Evolutionary conservation across 768 basidiomycete genomes (phyloP).

Genomic region (Collybia mongolica): DNA sequence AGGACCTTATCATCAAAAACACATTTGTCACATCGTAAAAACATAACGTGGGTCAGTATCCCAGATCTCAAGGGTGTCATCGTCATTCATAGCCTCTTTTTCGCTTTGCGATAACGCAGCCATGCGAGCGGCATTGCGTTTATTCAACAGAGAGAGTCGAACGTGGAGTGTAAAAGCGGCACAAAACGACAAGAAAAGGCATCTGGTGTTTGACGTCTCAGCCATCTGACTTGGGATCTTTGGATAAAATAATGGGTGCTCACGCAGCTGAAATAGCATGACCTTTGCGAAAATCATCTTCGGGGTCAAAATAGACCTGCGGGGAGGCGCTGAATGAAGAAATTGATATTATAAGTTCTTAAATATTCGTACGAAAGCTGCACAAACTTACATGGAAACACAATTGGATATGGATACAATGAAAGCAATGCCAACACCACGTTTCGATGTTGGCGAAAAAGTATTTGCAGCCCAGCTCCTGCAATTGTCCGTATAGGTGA

Average conservation of each 20-base stretch:
- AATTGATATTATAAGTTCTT: neutral
- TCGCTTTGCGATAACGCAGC: no score
- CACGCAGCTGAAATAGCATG: slow-evolving; percentile 56
- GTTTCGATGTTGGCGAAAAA: slow-evolving; percentile 59
- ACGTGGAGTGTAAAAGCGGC: slow-evolving; percentile 43
- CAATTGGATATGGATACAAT: slow-evolving; percentile 60
- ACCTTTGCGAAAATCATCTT: slow-evolving; percentile 49
- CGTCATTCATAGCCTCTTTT: no score
- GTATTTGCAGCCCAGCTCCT: slow-evolving; percentile 63
- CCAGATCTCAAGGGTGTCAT: no score
- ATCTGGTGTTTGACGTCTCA: slow-evolving; percentile 24
- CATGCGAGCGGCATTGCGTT: slow-evolving; percentile 25
- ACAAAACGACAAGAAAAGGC: slow-evolving; percentile 41
- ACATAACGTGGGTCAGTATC: no score
- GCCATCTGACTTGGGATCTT: neutral
- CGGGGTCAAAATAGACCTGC: slow-evolving; percentile 55
- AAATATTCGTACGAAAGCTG: neutral
- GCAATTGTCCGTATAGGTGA: neutral
- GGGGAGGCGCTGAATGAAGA: slow-evolving; percentile 42
- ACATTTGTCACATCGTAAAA: no score
- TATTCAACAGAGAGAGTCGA: slow-evolving; percentile 40
- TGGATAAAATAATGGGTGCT: slow-evolving; percentile 3
- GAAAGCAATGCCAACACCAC: slow-evolving; percentile 60
- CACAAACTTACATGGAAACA: slow-evolving; percentile 46
- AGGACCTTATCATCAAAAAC: no score